Percentiles rank a stretch among this genome's conserved stretches.
Conservation (phyloP, 331 rosid species). For the Pyrus hybrid region DNA sequence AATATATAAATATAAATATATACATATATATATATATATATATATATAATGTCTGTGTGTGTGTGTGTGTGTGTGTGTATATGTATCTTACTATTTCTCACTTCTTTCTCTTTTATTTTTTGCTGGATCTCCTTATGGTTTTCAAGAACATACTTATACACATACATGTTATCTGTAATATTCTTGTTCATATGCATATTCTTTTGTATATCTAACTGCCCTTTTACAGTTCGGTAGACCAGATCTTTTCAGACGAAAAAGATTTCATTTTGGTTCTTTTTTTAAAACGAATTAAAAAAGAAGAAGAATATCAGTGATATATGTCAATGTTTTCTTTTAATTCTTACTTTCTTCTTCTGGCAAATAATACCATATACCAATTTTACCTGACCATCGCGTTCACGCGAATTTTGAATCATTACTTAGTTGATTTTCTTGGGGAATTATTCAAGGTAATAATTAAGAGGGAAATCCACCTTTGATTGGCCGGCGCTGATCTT, state of each 20-base stretch:
- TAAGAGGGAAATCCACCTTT: background rate
- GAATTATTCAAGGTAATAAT: background rate
- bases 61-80: too few species aligned
- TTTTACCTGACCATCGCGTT: background rate
- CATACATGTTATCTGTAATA: too few species aligned
- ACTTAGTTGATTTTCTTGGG: background rate
- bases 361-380: background rate
- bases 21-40: too few species aligned
- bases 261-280: slow-evolving; percentile 1
- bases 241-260: slow-evolving; percentile 1
- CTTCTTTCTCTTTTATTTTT: too few species aligned
- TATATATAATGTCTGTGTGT: too few species aligned
- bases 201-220: background rate
- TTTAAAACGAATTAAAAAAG: background rate
- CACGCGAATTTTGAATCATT: background rate
- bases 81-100: too few species aligned
- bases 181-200: background rate
- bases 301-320: background rate
- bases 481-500: background rate
- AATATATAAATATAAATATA: too few species aligned
- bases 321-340: background rate
- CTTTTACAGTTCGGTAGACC: background rate
- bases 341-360: background rate
- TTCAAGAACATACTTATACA: too few species aligned
- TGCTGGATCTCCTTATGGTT: too few species aligned